Evolutionary conservation across 371 early-diverging fungal genomes (phyloP).

Genomic region (Coemansia sp.): DNA sequence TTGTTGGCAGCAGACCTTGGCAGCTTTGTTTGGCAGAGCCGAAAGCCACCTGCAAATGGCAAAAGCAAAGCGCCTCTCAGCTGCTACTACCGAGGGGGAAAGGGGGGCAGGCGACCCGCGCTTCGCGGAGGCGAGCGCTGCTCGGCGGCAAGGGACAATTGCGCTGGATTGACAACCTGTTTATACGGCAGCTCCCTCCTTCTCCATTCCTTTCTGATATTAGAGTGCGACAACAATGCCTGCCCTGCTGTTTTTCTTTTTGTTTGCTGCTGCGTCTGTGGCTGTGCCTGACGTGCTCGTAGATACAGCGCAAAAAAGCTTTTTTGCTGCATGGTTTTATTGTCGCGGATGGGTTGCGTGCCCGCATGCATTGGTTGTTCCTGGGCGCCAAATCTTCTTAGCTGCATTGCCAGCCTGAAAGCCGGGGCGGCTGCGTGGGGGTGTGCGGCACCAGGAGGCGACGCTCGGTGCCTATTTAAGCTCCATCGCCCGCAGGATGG

Average conservation of each 20-base stretch:
- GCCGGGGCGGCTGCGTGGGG: neutral
- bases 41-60: neutral
- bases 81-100: neutral
- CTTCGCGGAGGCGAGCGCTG: neutral
- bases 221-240: slow-evolving; percentile 8
- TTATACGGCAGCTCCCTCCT: slow-evolving; percentile 1
- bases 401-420: neutral
- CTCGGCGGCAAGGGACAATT: slow-evolving; percentile 2
- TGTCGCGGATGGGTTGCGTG: slow-evolving; percentile 5
- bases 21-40: neutral
- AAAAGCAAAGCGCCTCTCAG: neutral
- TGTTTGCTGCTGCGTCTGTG: slow-evolving; percentile 2
- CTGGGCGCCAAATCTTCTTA: slow-evolving; percentile 2
- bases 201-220: slow-evolving; percentile 17
- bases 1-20: neutral
- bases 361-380: slow-evolving; percentile 11
- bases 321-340: slow-evolving; percentile 15
- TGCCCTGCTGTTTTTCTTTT: slow-evolving; percentile 7
- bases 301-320: neutral
- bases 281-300: slow-evolving; percentile 9
- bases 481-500: neutral
- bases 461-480: neutral
- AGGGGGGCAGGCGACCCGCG: neutral
- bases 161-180: slow-evolving; percentile 16
- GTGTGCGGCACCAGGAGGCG: neutral